Evolutionary conservation across 2,329 filamentous ascomycete species (phyloP), one percentile per base, ranked within the genome.

Genomic region (Diaporthe nobilis): DNA sequence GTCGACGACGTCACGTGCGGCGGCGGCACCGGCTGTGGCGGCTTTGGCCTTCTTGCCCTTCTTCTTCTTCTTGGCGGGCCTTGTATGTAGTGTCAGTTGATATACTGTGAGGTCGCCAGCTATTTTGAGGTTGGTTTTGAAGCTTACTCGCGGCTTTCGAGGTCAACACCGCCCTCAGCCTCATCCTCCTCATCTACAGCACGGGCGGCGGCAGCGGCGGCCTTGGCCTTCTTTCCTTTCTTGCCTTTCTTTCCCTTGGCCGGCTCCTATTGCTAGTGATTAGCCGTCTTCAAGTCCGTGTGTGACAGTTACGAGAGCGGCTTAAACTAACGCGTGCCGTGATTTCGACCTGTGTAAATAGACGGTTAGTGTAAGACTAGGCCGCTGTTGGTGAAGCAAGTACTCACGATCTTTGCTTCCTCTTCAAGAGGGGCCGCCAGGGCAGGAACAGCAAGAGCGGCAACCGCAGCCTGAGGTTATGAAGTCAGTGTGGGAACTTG

Each of bases 341-440:
- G 44, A 65, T 22, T n/a, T 65, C 61, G 28, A 49, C 61, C 61
- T 65, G 20, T 8, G 13, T 13, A 31, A 22, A 3, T 28, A 1
- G 15, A n/a, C 1, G 8, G 10, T 65, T n/a, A 49, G 6, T 65
- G 15, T 15, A 49, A 65, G 17, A 22, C 20, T 1, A 8, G 2
- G 17, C 6, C 42, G 60, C 61, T 49, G 20, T 34, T 17, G 34
- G 42, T 34, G 6, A 65, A 34, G 4, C 2, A 49, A 34, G 15
- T 0, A 65, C 61, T 49, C 17, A 65, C 61, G 28, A 49, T 47
- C 42, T 65, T 65, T 34, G 61, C 15, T 34, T 34, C 28, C 25
- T 67, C 61, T n/a, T 67, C 61, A 49, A 67, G 25, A 67, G 61
- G 61, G n/a, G 61, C 61, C 28, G 61, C 61, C 61, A 67, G 42